Evolutionary conservation across 2,329 filamentous ascomycete genomes (phyloP), one percentile per base, ranked within the genome.

Genomic region (Phyllosticta citribraziliensis): DNA sequence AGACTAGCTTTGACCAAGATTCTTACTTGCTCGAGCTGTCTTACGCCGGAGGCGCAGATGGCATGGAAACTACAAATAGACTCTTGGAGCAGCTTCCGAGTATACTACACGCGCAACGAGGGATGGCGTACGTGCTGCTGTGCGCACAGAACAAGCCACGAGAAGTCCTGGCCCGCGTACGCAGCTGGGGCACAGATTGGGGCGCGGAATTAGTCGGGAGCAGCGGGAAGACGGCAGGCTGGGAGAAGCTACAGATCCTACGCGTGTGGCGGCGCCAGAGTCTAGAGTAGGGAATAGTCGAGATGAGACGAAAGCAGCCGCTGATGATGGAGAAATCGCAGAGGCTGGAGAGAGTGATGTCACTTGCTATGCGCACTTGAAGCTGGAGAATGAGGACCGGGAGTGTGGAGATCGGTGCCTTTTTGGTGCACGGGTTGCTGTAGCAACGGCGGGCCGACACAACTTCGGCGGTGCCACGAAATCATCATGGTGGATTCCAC

Each of bases 211-310:
- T 84, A 19, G 91, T 96, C 4, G 88, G 89, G 6, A 82, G 81
- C 59, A 97, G 91, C 73, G 93, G 93, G 56, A 91, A 87, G 78
- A 85, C 88, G 73, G 93, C 88, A 30, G 94, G 94, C 0, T 96
- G 93, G 92, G 94, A 99, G 78, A 95, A 88, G 76, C 78, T 99
- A 73, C 87, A 91, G 70, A 88, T 99, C 68, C 78, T 97, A 67
- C 84, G 92, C 71, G 88, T 96, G 71, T 96, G 90, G 88, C 83
- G 84, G 40, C 40, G 40, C 40, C 40, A 47, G 17, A 14, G 40
- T 19, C 40, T n/a, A n/a, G 40, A 17, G 40, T 17, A 47, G 40
- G 40, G 14, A 6, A 5, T n/a, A 8, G 6, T 47, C 5, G 4
- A 47, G 5, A 47, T 47, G 40, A 14, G 3, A 47, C 17, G 17